phyloP scores from a whole-genome alignment of 352 stramenopile species.

The Aphanomyces cochlioides region DNA sequence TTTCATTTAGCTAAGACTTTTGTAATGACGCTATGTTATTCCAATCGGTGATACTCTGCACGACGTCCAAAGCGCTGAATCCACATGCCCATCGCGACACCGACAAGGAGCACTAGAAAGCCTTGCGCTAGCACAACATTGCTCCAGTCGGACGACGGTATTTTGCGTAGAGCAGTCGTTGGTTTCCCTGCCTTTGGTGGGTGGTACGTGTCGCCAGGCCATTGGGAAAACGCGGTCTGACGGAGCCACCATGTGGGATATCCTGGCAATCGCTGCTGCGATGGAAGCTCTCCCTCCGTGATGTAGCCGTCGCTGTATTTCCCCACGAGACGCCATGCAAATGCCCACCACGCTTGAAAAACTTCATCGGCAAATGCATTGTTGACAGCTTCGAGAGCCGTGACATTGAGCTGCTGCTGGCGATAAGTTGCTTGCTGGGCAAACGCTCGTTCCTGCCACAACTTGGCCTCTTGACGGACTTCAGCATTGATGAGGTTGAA shows the following conservation, averaged over 20 bases:
- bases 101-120: background rate
- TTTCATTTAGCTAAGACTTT: constrained; percentile 55
- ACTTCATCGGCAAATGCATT: constrained; percentile 51
- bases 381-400: constrained; percentile 37
- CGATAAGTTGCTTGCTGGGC: background rate
- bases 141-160: background rate
- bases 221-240: constrained; percentile 5
- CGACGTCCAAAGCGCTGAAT: background rate
- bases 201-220: constrained; percentile 19
- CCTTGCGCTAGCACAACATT: too few species aligned
- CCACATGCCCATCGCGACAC: background rate
- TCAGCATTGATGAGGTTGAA: constrained; percentile 68
- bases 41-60: background rate
- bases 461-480: constrained; percentile 40
- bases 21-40: background rate
- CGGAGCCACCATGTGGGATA: constrained; percentile 21
- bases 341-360: constrained; percentile 22
- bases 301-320: constrained; percentile 30
- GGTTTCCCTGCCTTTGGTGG: background rate
- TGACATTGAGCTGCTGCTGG: constrained; percentile 19
- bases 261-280: background rate
- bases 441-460: constrained; percentile 41
- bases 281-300: constrained; percentile 1
- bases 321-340: constrained; percentile 23
- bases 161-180: background rate